Evolutionary conservation across 164 flowering plant species (phyloP), one percentile per base, ranked within the genome.

Genomic region (Platanus orientalis): DNA sequence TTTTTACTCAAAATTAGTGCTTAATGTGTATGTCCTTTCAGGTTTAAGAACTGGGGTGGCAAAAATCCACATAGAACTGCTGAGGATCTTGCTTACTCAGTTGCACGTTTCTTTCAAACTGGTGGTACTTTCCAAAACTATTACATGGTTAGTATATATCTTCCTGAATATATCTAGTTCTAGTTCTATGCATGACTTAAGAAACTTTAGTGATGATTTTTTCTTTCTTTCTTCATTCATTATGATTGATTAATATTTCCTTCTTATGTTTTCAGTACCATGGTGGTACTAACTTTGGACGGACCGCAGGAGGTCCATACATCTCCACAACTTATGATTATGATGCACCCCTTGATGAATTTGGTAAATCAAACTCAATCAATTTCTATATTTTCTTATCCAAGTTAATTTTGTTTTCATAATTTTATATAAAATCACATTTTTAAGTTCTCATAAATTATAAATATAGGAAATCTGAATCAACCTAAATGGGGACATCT

Each of bases 51-150:
- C 9, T 36, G 42, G 42, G 42, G 42, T 36, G 42, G 42, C 12
- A 47, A 26, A 34, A 73, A 68, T 23, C 92, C 92, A 0, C 66
- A 68, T 16, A 80, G 92, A 53, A 70, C 88, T 2, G 83, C 88
- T 12, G 92, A 88, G 60, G 97, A 88, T 73, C 32, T 86, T 29
- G 85, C 92, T 7, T 83, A 20, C 64, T 54, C 91, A 0, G 85
- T 85, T 26, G 92, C 92, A 3, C 67, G 81, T 1, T 88, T 85
- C 63, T 83, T 76, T 67, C 84, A 85, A 40, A 32, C 6, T 0
- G 89, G 86, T 0, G 95, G 94, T 14, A 73, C 85, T 0, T 70
- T 88, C 57, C 83, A 82, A 39, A 88, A 86, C 32, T 88, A 90
- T 49, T 86, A 88, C 65, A 90, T 88, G 92, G 91, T 78, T 26